Percentiles rank a stretch among this genome's conserved stretches.
Conservation (phyloP, 148 eudicot species). For the Heliosperma pusillum region DNA sequence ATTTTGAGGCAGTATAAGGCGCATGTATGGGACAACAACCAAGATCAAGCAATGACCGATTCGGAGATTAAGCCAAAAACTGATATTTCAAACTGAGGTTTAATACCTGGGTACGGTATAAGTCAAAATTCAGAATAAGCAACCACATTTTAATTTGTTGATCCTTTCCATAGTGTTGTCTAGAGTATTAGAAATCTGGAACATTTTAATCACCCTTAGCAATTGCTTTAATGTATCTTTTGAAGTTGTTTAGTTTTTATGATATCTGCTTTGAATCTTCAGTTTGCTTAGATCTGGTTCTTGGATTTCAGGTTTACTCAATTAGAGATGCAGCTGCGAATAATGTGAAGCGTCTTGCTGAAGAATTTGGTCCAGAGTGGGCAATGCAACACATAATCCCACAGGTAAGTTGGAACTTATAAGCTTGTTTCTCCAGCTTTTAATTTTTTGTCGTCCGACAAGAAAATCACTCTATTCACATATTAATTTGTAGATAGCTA, state of each 20-base stretch:
- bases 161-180: neutral
- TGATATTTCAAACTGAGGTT: too few species aligned
- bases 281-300: constrained; percentile 1
- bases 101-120: neutral
- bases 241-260: neutral
- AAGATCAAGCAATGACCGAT: too few species aligned
- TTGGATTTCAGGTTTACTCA: constrained; percentile 64
- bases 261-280: constrained; percentile 11
- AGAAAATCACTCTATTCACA: neutral
- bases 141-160: neutral
- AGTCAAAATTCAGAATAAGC: neutral
- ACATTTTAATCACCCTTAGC: neutral
- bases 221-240: neutral
- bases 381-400: constrained; percentile 98
- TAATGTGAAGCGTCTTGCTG: constrained; percentile 96
- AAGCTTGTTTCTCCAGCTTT: neutral
- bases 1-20: too few species aligned
- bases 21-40: too few species aligned
- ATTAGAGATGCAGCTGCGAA: constrained; percentile 97
- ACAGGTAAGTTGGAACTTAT: constrained; percentile 45
- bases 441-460: neutral
- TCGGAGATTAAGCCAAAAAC: too few species aligned
- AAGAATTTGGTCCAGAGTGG: constrained; percentile 99
- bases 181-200: neutral
- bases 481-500: neutral